phyloP scores from a whole-genome alignment of 768 basidiomycete genomes.

The Suillus decipiens region DNA sequence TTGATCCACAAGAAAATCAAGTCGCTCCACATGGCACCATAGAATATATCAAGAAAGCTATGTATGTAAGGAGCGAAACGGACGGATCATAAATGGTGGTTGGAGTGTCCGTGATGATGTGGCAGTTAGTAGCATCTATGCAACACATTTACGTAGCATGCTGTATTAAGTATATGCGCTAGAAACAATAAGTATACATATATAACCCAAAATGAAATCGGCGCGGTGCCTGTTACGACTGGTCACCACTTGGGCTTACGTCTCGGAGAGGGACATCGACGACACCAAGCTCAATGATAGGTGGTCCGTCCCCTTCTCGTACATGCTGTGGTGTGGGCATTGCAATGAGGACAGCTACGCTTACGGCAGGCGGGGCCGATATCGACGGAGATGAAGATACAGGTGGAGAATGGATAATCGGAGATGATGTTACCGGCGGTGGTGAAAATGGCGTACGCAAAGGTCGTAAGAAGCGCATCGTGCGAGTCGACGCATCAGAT shows the following conservation, averaged over 20 bases:
- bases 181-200: constrained; percentile 1
- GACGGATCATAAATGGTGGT: not conserved
- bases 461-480: constrained; percentile 19
- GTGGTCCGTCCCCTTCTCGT: constrained; percentile 28
- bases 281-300: constrained; percentile 37
- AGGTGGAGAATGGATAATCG: constrained; percentile 1
- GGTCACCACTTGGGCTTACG: not conserved
- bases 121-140: not conserved
- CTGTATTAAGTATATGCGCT: not conserved
- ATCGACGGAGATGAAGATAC: constrained; percentile 13
- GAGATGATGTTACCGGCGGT: constrained; percentile 12
- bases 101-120: not conserved
- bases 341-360: constrained; percentile 45
- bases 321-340: constrained; percentile 35
- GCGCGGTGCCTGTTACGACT: not conserved
- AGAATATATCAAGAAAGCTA: not conserved
- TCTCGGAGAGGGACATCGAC: constrained; percentile 17
- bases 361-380: constrained; percentile 26
- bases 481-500: constrained; percentile 12
- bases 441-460: constrained; percentile 22
- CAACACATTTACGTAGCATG: not conserved
- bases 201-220: not conserved
- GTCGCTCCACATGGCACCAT: no score
- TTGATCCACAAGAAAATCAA: no score
- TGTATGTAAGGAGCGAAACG: not conserved